phyloP scores from a whole-genome alignment of 2,329 filamentous ascomycete genomes.

The Pseudocercospora macadamiae region DNA sequence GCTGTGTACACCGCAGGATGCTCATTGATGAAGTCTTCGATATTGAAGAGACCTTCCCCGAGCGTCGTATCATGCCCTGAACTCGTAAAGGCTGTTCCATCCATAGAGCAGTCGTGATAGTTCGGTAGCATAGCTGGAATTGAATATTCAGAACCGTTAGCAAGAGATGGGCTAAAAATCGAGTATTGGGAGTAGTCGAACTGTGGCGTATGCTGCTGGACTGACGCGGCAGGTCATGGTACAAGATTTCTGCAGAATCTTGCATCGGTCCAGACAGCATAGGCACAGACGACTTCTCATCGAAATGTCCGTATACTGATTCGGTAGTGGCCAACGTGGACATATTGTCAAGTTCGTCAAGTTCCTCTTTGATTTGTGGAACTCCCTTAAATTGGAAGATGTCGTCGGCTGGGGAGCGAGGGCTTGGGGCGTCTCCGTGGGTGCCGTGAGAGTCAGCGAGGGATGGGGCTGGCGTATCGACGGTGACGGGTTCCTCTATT shows the following conservation, averaged over 20 bases:
- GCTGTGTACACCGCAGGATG: no score
- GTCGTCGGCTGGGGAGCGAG: conserved; percentile 32
- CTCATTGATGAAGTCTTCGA: conserved; percentile 46
- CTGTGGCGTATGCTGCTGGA: conserved; percentile 54
- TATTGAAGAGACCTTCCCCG: conserved; percentile 38
- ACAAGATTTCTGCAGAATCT: conserved; percentile 99
- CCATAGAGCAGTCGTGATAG: conserved; percentile 38
- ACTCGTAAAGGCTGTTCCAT: conserved; percentile 41
- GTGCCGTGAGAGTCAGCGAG: conserved; percentile 34
- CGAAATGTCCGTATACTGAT: conserved; percentile 35
- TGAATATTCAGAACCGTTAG: conserved; percentile 37
- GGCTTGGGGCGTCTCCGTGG: conserved; percentile 31
- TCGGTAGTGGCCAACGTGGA: conserved; percentile 28
- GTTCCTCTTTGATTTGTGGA: conserved; percentile 37
- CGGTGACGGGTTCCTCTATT: conserved; percentile 14
- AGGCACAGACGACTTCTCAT: conserved; percentile 44
- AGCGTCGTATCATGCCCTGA: conserved; percentile 39
- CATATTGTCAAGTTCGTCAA: no score
- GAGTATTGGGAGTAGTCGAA: conserved; percentile 21
- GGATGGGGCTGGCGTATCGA: conserved; percentile 35
- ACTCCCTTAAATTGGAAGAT: conserved; percentile 24
- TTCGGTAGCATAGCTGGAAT: conserved; percentile 39
- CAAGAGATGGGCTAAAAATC: conserved; percentile 35
- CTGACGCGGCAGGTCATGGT: conserved; percentile 99
- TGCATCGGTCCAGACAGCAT: conserved; percentile 90